Conservation (phyloP, 2,329 filamentous ascomycete species). For the Knufia fluminis region DNA sequence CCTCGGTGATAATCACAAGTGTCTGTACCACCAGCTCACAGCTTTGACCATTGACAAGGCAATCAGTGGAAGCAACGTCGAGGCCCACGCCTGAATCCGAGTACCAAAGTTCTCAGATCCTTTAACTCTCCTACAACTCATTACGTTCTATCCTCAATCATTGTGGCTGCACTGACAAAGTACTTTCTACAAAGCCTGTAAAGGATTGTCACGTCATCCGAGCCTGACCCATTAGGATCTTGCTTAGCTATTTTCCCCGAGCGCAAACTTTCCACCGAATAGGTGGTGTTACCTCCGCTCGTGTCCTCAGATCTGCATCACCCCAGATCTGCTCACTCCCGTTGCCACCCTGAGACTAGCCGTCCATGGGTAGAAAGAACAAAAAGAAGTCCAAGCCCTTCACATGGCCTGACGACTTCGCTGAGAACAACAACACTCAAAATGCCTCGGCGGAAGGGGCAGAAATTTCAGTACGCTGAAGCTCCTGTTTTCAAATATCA, state of each 20-base stretch:
- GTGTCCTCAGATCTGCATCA: constrained; percentile 14
- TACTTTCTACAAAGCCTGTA: constrained; percentile 9
- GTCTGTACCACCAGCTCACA: neutral
- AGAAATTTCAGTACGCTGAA: constrained; percentile 34
- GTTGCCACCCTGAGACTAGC: constrained; percentile 22
- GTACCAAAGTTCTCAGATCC: neutral
- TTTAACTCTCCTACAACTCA: neutral
- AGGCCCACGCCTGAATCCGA: constrained; percentile 9
- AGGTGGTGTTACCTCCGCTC: constrained; percentile 4
- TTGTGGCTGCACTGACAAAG: neutral
- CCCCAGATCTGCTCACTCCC: constrained; percentile 15
- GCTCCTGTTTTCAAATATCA: constrained; percentile 36
- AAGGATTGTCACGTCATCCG: constrained; percentile 10
- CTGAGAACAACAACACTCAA: constrained; percentile 27
- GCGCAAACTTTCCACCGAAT: constrained; percentile 1
- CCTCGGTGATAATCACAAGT: constrained; percentile 1
- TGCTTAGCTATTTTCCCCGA: constrained; percentile 5
- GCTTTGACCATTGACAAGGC: constrained; percentile 5
- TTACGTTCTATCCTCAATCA: constrained; percentile 5
- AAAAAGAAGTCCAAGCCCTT: constrained; percentile 28
- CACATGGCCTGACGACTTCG: constrained; percentile 26
- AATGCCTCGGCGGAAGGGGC: constrained; percentile 25
- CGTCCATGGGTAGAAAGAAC: constrained; percentile 30
- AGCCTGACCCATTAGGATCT: constrained; percentile 4
- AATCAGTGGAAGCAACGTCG: constrained; percentile 1